These are phyloP conservation scores for Micractinium conductrix DNA, from an alignment of 139 green algal genomes.

Conservation along the genomic window DNA sequence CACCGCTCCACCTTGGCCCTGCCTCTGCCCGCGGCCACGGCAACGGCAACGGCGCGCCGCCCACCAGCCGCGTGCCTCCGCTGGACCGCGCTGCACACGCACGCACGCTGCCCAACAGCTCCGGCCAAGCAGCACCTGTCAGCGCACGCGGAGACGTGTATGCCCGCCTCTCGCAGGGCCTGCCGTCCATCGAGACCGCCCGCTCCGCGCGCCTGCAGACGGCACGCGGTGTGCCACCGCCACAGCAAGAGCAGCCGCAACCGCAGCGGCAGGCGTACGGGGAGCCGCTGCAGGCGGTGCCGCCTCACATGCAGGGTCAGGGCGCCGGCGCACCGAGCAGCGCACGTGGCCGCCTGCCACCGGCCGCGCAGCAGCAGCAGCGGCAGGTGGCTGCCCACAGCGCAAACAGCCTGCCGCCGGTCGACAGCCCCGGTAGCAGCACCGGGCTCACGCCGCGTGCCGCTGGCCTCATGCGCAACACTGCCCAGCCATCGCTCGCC, in stretches of 20 bases:
- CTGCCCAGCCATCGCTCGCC: neutral
- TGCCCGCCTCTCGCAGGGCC: constrained; percentile 11
- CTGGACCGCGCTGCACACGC: neutral
- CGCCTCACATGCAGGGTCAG: neutral
- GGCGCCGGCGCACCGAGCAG: neutral
- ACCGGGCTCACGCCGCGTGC: neutral
- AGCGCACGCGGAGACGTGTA: neutral
- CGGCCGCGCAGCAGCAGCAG: neutral
- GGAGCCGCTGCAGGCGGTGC: neutral
- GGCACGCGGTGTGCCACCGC: neutral
- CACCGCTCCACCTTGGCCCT: neutral
- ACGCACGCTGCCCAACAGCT: neutral
- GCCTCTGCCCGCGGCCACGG: neutral
- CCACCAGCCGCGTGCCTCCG: neutral
- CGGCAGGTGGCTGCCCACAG: neutral
- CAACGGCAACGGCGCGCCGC: neutral
- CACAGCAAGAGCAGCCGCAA: too few species aligned
- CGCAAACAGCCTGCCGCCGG: neutral
- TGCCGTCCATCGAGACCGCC: constrained; percentile 1
- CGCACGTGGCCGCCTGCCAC: neutral
- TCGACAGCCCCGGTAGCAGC: constrained; percentile 12
- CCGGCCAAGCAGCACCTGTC: neutral
- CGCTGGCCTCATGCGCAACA: neutral
- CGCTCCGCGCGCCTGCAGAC: constrained; percentile 10
- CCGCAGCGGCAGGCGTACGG: neutral